These are phyloP conservation scores for Ganoderma boninense DNA, from an alignment of 1,284 basidiomycete genomes.

Conservation along the genomic window DNA sequence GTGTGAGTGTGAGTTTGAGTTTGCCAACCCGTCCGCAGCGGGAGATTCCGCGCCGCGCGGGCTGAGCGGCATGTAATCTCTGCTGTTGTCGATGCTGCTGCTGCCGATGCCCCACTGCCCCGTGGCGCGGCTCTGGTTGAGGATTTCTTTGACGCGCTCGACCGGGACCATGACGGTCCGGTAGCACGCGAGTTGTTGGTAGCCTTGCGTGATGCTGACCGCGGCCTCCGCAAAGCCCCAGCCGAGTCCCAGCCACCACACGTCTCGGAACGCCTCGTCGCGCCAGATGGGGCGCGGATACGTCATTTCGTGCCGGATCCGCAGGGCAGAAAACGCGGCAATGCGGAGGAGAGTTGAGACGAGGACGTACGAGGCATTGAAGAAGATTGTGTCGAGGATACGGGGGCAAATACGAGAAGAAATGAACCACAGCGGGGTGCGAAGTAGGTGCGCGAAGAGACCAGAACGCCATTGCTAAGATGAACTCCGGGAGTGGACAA, in stretches of 20 bases:
- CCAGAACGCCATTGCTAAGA: conserved; percentile 68
- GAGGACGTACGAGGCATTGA: conserved; percentile 57
- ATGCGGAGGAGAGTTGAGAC: conserved; percentile 63
- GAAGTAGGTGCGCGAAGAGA: conserved; percentile 64
- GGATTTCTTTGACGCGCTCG: conserved; percentile 45
- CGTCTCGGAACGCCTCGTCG: conserved; percentile 66
- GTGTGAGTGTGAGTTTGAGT: background rate
- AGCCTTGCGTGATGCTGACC: conserved; percentile 72
- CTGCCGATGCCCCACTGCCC: conserved; percentile 26
- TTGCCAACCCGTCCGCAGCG: conserved; percentile 3
- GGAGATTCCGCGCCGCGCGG: conserved; percentile 30
- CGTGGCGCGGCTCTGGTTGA: conserved; percentile 36
- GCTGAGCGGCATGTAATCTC: conserved; percentile 39
- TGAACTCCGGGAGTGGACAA: conserved; percentile 65
- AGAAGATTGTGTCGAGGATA: conserved; percentile 52
- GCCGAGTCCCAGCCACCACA: conserved; percentile 79
- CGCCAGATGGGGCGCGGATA: conserved; percentile 57
- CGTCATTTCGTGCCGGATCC: conserved; percentile 55
- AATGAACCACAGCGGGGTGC: conserved; percentile 56
- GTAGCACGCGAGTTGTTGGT: conserved; percentile 70
- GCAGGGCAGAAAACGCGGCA: conserved; percentile 60
- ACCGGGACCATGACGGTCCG: conserved; percentile 66
- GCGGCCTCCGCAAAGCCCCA: conserved; percentile 73
- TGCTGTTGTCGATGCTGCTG: conserved; percentile 26
- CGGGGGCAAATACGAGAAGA: conserved; percentile 40